These are phyloP conservation scores for Trifolium subterraneum DNA, from an alignment of 306 rosid species.

Conservation along the genomic window DNA sequence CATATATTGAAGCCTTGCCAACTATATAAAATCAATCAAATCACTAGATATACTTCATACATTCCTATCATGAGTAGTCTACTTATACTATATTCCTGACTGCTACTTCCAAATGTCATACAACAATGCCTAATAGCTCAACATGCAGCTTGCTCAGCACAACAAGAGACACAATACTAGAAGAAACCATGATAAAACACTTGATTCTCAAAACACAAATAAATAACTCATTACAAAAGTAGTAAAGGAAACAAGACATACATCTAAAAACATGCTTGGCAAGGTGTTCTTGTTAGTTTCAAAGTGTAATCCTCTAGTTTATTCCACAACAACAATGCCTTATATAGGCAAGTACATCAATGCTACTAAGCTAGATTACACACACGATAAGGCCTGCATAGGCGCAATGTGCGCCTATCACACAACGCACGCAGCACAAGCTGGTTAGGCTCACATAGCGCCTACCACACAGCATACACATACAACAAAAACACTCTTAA, in stretches of 20 bases:
- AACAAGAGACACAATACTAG: background rate
- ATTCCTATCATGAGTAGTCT: background rate
- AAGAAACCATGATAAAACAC: background rate
- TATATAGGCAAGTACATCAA: too few relatives aligned
- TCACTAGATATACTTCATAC: conserved; percentile 10
- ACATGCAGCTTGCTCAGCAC: background rate
- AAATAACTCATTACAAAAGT: background rate
- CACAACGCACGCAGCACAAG: too few relatives aligned
- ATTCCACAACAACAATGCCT: too few relatives aligned
- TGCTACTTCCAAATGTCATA: background rate
- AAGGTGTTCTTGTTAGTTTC: too few relatives aligned
- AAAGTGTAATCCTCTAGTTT: too few relatives aligned
- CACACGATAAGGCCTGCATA: too few relatives aligned
- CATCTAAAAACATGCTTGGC: background rate
- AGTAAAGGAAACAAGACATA: background rate
- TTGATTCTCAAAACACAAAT: background rate
- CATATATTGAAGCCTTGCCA: background rate
- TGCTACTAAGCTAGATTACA: too few relatives aligned
- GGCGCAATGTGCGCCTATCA: too few relatives aligned
- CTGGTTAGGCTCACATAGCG: too few relatives aligned
- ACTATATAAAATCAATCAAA: conserved; percentile 4
- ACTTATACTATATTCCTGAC: conserved; percentile 2
- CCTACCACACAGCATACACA: too few relatives aligned
- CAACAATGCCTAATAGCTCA: background rate
- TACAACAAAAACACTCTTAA: too few relatives aligned